These are phyloP conservation scores for Striga asiatica DNA, from an alignment of 257 asterid species.

Conservation along the genomic window DNA sequence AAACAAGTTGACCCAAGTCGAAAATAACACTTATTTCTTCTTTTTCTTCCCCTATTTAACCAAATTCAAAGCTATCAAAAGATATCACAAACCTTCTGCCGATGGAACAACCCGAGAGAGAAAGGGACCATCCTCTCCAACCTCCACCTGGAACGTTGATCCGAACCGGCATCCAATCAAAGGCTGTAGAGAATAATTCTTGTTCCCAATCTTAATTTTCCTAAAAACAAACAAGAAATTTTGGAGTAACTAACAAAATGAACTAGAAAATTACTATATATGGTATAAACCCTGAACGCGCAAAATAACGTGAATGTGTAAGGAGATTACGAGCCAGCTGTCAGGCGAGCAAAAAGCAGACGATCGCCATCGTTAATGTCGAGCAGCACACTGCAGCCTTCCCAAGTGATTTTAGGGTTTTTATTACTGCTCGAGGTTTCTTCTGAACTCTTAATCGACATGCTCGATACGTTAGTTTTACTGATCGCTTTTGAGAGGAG, in stretches of 20 bases:
- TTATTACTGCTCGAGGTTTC: slow-evolving; percentile 19
- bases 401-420: slow-evolving; percentile 69
- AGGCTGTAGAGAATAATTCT: slow-evolving; percentile 66
- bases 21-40: not conserved
- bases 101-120: slow-evolving; percentile 46
- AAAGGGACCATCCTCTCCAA: slow-evolving; percentile 57
- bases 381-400: slow-evolving; percentile 91
- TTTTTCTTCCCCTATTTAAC: not conserved
- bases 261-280: not conserved
- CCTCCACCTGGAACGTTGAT: slow-evolving; percentile 59
- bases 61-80: not conserved
- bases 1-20: not conserved
- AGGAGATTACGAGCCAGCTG: slow-evolving; percentile 65
- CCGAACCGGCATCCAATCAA: slow-evolving; percentile 85
- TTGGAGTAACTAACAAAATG: not conserved
- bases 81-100: slow-evolving; percentile 38
- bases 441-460: slow-evolving; percentile 27
- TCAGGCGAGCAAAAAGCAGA: slow-evolving; percentile 86
- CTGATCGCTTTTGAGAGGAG: not conserved
- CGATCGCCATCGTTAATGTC: slow-evolving; percentile 94
- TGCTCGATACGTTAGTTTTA: slow-evolving; percentile 6
- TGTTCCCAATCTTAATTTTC: slow-evolving; percentile 75
- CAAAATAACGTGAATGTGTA: not conserved
- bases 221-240: slow-evolving; percentile 28
- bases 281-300: not conserved